phyloP scores from a whole-genome alignment of 371 early-diverging fungal genomes.

The Mortierella sp. region DNA sequence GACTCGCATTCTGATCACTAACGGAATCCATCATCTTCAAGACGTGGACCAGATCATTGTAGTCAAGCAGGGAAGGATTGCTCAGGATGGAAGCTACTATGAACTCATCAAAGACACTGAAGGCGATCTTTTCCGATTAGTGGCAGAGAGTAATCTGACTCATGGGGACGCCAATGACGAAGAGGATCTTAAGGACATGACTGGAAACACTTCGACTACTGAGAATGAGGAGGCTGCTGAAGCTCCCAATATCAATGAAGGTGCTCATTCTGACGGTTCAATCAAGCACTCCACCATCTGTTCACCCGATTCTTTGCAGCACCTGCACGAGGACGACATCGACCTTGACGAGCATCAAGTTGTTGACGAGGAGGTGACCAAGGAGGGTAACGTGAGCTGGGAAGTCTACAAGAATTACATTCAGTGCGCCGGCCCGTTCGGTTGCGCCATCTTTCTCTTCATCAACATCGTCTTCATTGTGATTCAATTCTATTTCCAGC shows the following conservation, averaged over 20 bases:
- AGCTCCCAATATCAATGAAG: constrained; percentile 3
- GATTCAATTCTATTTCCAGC: neutral
- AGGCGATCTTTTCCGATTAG: constrained; percentile 28
- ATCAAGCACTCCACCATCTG: too few relatives aligned
- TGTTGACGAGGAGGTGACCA: constrained; percentile 19
- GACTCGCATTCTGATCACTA: constrained; percentile 60
- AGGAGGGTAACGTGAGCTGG: constrained; percentile 30
- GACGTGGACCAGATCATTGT: constrained; percentile 61
- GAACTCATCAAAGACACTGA: constrained; percentile 56
- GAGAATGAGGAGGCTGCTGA: constrained; percentile 3
- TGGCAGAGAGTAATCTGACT: constrained; percentile 19
- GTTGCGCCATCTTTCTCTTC: constrained; percentile 1
- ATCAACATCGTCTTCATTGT: neutral
- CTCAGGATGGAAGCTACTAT: constrained; percentile 59
- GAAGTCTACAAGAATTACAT: constrained; percentile 32
- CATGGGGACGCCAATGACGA: too few relatives aligned
- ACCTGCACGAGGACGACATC: neutral
- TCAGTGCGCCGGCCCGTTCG: neutral
- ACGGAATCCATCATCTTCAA: constrained; percentile 66
- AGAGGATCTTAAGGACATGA: too few relatives aligned
- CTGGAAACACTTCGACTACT: neutral
- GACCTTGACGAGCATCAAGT: constrained; percentile 21
- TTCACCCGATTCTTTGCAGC: too few relatives aligned
- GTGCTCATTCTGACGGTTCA: too few relatives aligned
- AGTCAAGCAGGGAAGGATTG: constrained; percentile 61